Base-by-base conservation (phyloP, 352 stramenopile species). In the Peronospora belbahrii region DNA sequence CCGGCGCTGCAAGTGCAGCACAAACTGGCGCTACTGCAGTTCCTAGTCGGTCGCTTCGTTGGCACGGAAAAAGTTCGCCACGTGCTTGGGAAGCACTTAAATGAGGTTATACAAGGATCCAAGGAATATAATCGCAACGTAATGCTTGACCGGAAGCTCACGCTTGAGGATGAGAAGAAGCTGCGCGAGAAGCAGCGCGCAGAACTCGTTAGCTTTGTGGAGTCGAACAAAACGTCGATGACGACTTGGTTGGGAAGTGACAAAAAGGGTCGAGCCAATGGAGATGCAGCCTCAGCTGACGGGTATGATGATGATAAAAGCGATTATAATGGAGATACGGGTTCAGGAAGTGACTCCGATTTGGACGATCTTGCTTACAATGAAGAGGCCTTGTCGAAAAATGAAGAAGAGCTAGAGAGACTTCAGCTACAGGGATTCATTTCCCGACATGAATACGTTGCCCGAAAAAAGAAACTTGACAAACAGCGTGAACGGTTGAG, bases 81-180 rank as follows among this genome's bases (percentile, higher is more conserved):
- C 1, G 39, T 88, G 42, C 49, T 94, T 3, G 67, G 62, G 4
- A 74, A 74, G 18, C 64, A 94, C 43, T 37, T 87, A 6, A 67
- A 61, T 3, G 73, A 85, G 20, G 65, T 47, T 14, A 66, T 81
- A 15, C 66, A 79, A 40, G 60, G 65, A 11, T 70, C 73, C 1
- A 94, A 94, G 33, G 80, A 84, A 31, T 89, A 83, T 48, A 90
- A 76, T 46, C 77, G 77, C 15, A 54, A 62, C 0, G 61, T 84
- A 13, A 45, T 91, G 19, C 58, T 79, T 11, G 79, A 94, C 31
- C 62, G 63, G 14, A 87, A 85, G 31, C 47, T 76, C 2, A 73
- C 71, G 0, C 37, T 83, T 2, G 82, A 91, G 44, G 82, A 94
- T 23, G 80, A 94, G 30, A 94, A 88, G 52, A 84, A 78, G 34